phyloP scores from a whole-genome alignment of 2,329 filamentous ascomycete genomes.

The Hypoxylon sp. region DNA sequence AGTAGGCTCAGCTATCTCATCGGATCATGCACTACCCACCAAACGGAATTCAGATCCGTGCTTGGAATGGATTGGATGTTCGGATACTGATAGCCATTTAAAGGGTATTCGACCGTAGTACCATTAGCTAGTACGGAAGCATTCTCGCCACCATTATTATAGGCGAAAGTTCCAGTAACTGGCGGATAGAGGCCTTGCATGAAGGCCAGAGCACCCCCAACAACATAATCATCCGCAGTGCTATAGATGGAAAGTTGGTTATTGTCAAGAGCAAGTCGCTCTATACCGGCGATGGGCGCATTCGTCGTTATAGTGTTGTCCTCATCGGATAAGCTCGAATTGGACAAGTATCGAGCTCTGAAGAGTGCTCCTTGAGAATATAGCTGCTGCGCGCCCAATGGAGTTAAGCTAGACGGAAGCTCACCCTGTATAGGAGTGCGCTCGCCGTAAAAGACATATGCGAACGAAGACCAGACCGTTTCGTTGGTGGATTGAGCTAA shows the following conservation, averaged over 20 bases:
- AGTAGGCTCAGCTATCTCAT: background rate
- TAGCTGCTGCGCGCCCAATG: constrained; percentile 69
- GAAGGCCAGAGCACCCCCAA: constrained; percentile 81
- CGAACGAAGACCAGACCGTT: constrained; percentile 66
- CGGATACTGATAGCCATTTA: constrained; percentile 87
- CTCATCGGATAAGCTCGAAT: constrained; percentile 44
- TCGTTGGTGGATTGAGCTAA: constrained; percentile 55
- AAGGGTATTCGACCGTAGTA: constrained; percentile 72
- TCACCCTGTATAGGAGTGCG: constrained; percentile 61
- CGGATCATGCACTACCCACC: constrained; percentile 57
- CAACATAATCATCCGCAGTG: constrained; percentile 64
- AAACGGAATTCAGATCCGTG: constrained; percentile 62
- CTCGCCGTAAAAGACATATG: constrained; percentile 68
- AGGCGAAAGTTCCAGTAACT: constrained; percentile 59
- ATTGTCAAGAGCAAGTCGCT: constrained; percentile 64
- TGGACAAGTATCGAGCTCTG: constrained; percentile 64
- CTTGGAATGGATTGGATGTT: constrained; percentile 70
- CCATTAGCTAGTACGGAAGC: constrained; percentile 73
- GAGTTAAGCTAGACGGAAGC: constrained; percentile 61
- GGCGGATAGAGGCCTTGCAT: constrained; percentile 90
- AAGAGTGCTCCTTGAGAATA: constrained; percentile 64
- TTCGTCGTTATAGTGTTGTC: constrained; percentile 51
- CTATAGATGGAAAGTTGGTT: constrained; percentile 62
- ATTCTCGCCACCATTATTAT: constrained; percentile 55
- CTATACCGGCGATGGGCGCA: constrained; percentile 62